Evolutionary conservation across 2,329 filamentous ascomycete species (phyloP), one percentile per base, ranked within the genome.

Genomic region (Rutstroemia sp.): DNA sequence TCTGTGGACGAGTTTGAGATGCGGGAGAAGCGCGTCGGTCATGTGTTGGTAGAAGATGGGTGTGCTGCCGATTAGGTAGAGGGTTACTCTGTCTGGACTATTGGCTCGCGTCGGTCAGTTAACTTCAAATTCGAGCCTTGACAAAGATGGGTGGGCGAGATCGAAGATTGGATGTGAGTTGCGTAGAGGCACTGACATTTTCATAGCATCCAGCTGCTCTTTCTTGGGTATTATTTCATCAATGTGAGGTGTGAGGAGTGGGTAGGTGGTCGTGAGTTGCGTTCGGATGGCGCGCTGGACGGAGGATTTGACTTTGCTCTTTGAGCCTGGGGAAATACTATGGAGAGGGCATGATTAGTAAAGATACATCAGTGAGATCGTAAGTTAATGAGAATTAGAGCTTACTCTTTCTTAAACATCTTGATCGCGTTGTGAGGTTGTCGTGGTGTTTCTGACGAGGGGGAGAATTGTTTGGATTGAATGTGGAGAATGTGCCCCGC

Each of bases 181-280:
- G 30, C 45, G 27, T 51, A 39, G n/a, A 50, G 23, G 25, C 9
- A 68, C 70, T 57, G 71, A 84, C 77, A 96, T 83, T 76, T 97
- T 97, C 73, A 97, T 84, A 63, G 89, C 83, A 73, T 92, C 88
- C 54, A 97, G 78, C 61, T 94, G 89, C 58, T 88, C 84, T 73
- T 97, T 99, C 75, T 97, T 97, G 51, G 94, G 94, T 63, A 99
- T 79, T 66, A 97, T 84, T 71, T 95, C 89, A 72, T 99, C 94
- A 73, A 96, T 95, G 75, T 90, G 82, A 0, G 89, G 88, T 64
- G 84, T 83, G 51, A 97, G 86, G 51, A 89, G 82, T 2, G 94
- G 94, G 74, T 95, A 96, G 53, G 88, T 88, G 58, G 89, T 80
- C 62, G 94, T 77, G 63, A 97, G 82, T 68, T 89, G 89, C 67